These are phyloP conservation scores for Apiospora kogelbergensis DNA, from an alignment of 2,329 filamentous ascomycete species.

Conservation along the genomic window DNA sequence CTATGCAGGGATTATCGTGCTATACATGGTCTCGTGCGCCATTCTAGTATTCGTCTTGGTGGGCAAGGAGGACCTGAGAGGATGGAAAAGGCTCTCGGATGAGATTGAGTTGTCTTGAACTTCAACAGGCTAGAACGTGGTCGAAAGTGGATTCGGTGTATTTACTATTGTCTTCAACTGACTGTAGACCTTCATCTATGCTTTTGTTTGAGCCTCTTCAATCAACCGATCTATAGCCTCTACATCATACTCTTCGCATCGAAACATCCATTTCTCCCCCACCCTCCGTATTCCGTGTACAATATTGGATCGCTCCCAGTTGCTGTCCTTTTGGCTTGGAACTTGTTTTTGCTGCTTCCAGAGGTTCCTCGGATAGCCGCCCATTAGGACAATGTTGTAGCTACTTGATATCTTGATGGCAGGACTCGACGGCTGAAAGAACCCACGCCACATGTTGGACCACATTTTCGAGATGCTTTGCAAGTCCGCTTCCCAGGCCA, in stretches of 20 bases:
- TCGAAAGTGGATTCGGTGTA: too few species aligned
- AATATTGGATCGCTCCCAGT: neutral
- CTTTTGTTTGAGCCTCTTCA: neutral
- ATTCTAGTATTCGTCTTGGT: neutral
- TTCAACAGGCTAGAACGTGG: too few species aligned
- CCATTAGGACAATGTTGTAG: neutral
- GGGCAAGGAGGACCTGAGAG: neutral
- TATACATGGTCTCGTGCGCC: neutral
- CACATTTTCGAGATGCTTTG: neutral
- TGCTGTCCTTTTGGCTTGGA: neutral
- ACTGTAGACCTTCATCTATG: neutral
- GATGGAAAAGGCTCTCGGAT: neutral
- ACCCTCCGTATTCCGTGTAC: neutral
- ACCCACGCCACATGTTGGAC: too few species aligned
- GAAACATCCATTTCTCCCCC: neutral
- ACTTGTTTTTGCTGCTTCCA: neutral
- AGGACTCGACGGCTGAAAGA: too few species aligned
- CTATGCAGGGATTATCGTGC: neutral
- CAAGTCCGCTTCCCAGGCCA: neutral
- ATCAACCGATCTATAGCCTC: neutral
- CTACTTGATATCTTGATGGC: neutral
- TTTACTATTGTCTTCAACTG: too few species aligned
- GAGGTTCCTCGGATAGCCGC: neutral
- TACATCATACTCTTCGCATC: neutral
- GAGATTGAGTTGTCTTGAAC: neutral